Base-by-base conservation (phyloP, 345 rosid species). In the Moricandia moricandioides region DNA sequence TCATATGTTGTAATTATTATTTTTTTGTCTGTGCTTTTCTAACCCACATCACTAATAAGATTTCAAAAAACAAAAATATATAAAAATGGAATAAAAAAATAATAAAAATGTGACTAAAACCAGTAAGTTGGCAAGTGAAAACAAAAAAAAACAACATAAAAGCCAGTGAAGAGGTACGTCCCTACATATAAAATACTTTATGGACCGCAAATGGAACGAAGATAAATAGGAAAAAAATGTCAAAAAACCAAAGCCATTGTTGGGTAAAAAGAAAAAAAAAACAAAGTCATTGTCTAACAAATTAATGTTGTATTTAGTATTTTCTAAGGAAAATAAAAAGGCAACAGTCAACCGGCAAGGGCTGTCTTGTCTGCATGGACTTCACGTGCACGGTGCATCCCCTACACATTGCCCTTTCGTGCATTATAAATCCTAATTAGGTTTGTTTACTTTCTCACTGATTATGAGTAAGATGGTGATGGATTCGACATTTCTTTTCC, bases 281-380 rank as follows among this genome's bases (percentile, higher is more conserved):
- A n/a, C 18, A n/a, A n/a, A 47, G 52, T 47, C 52, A 47, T n/a
- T 47, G 52, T 47, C 18, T 45, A 8, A 47, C 18, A 47, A n/a
- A 47, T 47, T 47, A 47, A 47, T 18, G 52, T n/a, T 47, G 52
- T 47, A 47, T 47, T 47, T 47, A 47, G 52, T n/a, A 47, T 47
- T 47, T 47, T 47, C 52, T 8, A 47, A 47, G n/a, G 52, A 47
- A 47, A n/a, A n/a, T 7, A 47, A 47, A 45, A n/a, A n/a, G 18
- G 7, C n/a, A 60, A 37, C 49, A 62, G 24, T 30, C 45, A 69
- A 16, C 45, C 58, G 62, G 26, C 80, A 77, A 71, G 76, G 35
- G 6, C 30, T 77, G 76, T 76, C 79, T 76, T 76, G 65, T 76
- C 79, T 52, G 1, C 47, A 73, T 76, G 79, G 70, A 62, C 47